Evolutionary conservation across 1,284 basidiomycete genomes (phyloP).

Genomic region (Sporisorium iseilematis-ciliati): DNA sequence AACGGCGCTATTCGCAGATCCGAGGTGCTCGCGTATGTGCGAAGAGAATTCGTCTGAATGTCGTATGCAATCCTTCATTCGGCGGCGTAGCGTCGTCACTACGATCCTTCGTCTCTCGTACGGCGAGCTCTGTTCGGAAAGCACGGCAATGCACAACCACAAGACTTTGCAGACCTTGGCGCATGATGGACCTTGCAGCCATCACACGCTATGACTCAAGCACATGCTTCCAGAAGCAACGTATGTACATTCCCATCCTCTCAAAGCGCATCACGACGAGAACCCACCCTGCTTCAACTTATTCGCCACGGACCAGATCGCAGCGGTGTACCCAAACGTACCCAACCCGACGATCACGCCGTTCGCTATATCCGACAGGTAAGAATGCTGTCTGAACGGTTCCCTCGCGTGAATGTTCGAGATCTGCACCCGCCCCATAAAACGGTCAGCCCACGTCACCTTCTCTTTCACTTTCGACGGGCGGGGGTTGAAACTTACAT

Average conservation of each 20-base stretch:
- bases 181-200: background rate
- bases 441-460: no score
- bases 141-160: background rate
- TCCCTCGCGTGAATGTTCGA: constrained; percentile 70
- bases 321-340: constrained; percentile 39
- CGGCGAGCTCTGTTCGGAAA: background rate
- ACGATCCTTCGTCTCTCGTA: background rate
- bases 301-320: constrained; percentile 23
- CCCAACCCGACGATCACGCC: constrained; percentile 66
- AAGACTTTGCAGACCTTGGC: background rate
- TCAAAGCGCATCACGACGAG: background rate
- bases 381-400: constrained; percentile 69
- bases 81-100: no score
- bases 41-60: background rate
- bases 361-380: constrained; percentile 67
- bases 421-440: no score
- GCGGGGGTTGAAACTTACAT: constrained; percentile 41
- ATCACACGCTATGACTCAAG: background rate
- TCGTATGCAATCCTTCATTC: no score
- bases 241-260: background rate
- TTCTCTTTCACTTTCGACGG: background rate
- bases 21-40: background rate
- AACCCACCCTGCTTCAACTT: constrained; percentile 15
- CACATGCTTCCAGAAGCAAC: background rate
- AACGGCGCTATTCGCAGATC: background rate